Evolutionary conservation across 257 asterid species (phyloP).

Genomic region (Nicotiana attenuata): DNA sequence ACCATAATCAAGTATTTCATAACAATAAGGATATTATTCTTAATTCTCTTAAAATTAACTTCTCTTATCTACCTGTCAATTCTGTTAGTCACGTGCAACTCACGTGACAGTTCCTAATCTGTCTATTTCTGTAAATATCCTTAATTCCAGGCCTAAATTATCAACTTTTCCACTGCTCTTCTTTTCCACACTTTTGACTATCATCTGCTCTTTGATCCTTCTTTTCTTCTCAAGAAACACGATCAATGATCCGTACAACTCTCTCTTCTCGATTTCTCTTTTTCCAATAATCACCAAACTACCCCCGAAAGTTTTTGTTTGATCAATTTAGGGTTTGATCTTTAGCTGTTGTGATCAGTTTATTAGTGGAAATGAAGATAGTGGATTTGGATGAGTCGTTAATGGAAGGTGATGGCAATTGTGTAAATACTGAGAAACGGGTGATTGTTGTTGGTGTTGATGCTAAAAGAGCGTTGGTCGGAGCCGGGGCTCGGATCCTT

Average conservation of each 20-base stretch:
- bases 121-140: background rate
- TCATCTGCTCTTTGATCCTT: background rate
- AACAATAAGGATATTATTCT: too few relatives aligned
- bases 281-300: background rate
- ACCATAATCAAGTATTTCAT: too few relatives aligned
- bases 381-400: constrained; percentile 53
- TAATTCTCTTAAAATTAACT: too few relatives aligned
- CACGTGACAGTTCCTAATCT: background rate
- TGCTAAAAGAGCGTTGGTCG: constrained; percentile 84
- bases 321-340: constrained; percentile 1
- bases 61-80: too few relatives aligned
- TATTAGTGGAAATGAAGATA: constrained; percentile 53
- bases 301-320: background rate
- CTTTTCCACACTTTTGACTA: background rate
- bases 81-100: background rate
- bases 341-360: background rate
- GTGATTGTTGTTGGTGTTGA: constrained; percentile 58
- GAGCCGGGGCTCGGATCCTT: constrained; percentile 95
- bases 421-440: constrained; percentile 26
- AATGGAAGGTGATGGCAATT: constrained; percentile 13
- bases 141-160: background rate
- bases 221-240: background rate
- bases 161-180: background rate
- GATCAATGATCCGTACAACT: background rate
- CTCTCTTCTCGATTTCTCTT: background rate